Base-by-base conservation (phyloP, 2,329 filamentous ascomycete genomes). In the Colletotrichum sp. region DNA sequence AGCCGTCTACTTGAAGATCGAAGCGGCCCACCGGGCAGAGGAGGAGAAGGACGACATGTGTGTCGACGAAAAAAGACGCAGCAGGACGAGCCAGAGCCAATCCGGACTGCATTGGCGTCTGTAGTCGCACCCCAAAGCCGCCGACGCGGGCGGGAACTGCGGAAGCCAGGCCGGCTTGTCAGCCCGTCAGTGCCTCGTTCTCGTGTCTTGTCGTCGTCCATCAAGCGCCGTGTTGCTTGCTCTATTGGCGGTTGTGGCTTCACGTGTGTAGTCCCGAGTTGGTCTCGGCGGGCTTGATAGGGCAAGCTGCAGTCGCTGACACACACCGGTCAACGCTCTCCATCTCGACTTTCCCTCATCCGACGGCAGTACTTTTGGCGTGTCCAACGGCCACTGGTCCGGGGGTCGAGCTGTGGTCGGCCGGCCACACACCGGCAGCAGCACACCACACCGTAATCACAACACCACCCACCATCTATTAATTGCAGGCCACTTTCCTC, bases 351-450 rank as follows among this genome's bases (percentile, higher is more conserved):
- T 72, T 32, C 24, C 67, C 62, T 55, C 49, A 66, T 66, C 72
- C 57, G 28, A 21, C 62, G 68, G 55, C 30, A 67, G 36, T 34
- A 36, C n/a, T 64, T 69, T 69, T 44, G 64, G 69, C 70, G 64
- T 73, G 73, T 73, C 59, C 69, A 32, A 59, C 49, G 57, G 52
- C 66, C 39, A 76, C 73, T 76, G 70, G 69, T 32, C 15, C 26
- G 30, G n/a, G n/a, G 24, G 15, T 21, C 34, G 30, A 26, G 71
- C 59, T 63, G 30, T 32, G 12, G n/a, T 74, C 57, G 30, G 39
- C 44, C 67, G 71, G 44, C 71, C 59, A 64, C 44, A 62, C 39
- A 44, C 26, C 55, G 36, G 39, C 39, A 64, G 34, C 63, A 59
- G 52, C 70, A 57, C 26, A 59, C 57, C 57, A 57, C 60, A 57